Evolutionary conservation across 2,329 filamentous ascomycete species (phyloP), one percentile per base, ranked within the genome.

Genomic region (Exophiala sideris): DNA sequence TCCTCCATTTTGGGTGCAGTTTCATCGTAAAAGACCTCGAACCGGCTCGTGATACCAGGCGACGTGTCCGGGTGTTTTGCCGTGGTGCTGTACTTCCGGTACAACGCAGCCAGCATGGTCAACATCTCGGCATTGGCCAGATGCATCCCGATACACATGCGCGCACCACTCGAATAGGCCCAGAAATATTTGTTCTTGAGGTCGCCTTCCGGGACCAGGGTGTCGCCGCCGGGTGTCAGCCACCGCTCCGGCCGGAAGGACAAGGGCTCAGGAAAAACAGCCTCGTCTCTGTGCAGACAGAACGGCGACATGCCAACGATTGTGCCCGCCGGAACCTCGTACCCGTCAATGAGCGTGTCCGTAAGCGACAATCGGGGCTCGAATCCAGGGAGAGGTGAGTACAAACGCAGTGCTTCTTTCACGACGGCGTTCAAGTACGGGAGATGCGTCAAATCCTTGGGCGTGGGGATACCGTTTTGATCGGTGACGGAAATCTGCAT

Each of bases 91-190:
- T 77, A 79, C 24, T 62, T 66, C 46, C 72, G 64, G 62, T 79
- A 78, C 3, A 79, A 57, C 1, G 73, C 71, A 3, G 75, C 70
- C 1, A 74, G 62, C 6, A 79, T 61, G 1, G 73, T 75, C 1
- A 72, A 75, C 75, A 79, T 78, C 60, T 79, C 76, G 10, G 74
- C 74, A 70, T 78, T 76, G 2, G 77, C 77, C 7, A 79, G 65
- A 62, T 70, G 68, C 57, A 71, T 61, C 1, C 72, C 71, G 59
- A 74, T 70, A 51, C 68, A 73, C 70, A 73, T 73, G n/a, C 70
- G 62, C 12, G 65, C 70, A 36, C 71, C 71, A 46, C 69, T 71
- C 1, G 70, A 72, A 38, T 71, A 72, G 7, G 70, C 65, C 70
- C 70, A 73, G 40, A 67, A 73, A 50, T 52, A 62, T 48, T 58